phyloP scores from a whole-genome alignment of 306 rosid species.

The Astragalus glycyphyllos region DNA sequence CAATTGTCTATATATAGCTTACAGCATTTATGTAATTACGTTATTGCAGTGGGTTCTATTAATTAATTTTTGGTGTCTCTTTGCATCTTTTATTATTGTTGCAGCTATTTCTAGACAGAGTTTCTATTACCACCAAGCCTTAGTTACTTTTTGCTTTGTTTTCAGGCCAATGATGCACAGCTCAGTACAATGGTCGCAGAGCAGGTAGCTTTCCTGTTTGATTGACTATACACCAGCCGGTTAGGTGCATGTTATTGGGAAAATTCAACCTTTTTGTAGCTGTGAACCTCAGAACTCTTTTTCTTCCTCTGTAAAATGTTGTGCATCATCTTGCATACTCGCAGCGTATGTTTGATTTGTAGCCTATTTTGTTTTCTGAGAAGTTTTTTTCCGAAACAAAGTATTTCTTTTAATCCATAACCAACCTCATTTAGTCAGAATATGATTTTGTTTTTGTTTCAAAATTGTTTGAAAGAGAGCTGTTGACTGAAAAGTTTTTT shows the following conservation, averaged over 20 bases:
- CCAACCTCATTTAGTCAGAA: not conserved
- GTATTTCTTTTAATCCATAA: slow-evolving; percentile 12
- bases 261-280: slow-evolving; percentile 11
- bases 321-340: slow-evolving; percentile 19
- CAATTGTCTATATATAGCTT: not conserved
- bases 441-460: slow-evolving; percentile 8
- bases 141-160: slow-evolving; percentile 42
- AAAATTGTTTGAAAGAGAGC: slow-evolving; percentile 8
- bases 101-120: slow-evolving; percentile 16
- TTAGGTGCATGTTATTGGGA: slow-evolving; percentile 6
- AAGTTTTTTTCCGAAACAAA: not conserved
- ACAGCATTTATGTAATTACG: not conserved
- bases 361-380: slow-evolving; percentile 18
- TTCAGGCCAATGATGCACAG: slow-evolving; percentile 98
- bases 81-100: slow-evolving; percentile 4
- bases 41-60: not conserved
- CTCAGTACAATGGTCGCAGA: slow-evolving; percentile 98
- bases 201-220: slow-evolving; percentile 60
- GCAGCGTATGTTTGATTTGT: slow-evolving; percentile 5
- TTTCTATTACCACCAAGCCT: slow-evolving; percentile 36
- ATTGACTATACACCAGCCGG: not conserved
- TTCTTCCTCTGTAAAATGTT: not conserved
- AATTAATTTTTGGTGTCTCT: slow-evolving; percentile 13
- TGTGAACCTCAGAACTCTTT: not conserved
- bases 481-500: slow-evolving; percentile 8